Evolutionary conservation across 352 stramenopile species (phyloP).

Genomic region (Phytophthora foliorum): DNA sequence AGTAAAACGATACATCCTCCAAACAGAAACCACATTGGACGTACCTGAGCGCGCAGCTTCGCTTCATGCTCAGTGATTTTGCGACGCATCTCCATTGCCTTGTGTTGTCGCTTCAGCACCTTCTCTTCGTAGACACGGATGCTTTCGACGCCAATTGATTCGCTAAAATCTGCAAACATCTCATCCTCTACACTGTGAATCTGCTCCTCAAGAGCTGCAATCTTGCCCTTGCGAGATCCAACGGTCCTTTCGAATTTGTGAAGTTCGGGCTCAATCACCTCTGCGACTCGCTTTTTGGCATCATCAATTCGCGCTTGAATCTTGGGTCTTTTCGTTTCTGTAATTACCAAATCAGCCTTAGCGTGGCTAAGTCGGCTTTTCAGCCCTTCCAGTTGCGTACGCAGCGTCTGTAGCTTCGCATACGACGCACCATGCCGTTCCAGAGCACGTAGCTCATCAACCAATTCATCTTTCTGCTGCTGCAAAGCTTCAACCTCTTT

Average conservation of each 20-base stretch:
- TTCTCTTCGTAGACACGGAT: slow-evolving; percentile 95
- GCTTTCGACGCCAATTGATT: slow-evolving; percentile 77
- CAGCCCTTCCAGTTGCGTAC: slow-evolving; percentile 77
- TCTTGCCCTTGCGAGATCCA: slow-evolving; percentile 50
- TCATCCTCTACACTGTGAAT: slow-evolving; percentile 86
- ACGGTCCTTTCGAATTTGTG: slow-evolving; percentile 66
- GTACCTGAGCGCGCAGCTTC: slow-evolving; percentile 87
- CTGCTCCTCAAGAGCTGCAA: slow-evolving; percentile 60
- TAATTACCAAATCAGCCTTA: slow-evolving; percentile 80
- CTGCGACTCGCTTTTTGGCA: slow-evolving; percentile 55
- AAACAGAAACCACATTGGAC: background rate
- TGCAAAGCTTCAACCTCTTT: slow-evolving; percentile 91
- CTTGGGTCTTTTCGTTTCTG: slow-evolving; percentile 74
- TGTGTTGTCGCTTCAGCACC: slow-evolving; percentile 88
- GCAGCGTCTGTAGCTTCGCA: slow-evolving; percentile 68
- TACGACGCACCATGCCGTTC: slow-evolving; percentile 81
- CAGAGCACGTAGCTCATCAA: slow-evolving; percentile 69
- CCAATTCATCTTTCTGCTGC: slow-evolving; percentile 86
- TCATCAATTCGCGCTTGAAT: slow-evolving; percentile 71
- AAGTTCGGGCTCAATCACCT: slow-evolving; percentile 72
- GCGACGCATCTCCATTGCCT: slow-evolving; percentile 73
- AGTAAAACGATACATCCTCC: background rate
- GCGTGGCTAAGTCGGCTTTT: slow-evolving; percentile 79
- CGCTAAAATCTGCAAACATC: slow-evolving; percentile 89
- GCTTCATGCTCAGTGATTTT: slow-evolving; percentile 83